A percentile compares a stretch with the other conserved stretches of the same genome.
Conservation (phyloP, 2,329 filamentous ascomycete genomes). For the Fusarium globosum region DNA sequence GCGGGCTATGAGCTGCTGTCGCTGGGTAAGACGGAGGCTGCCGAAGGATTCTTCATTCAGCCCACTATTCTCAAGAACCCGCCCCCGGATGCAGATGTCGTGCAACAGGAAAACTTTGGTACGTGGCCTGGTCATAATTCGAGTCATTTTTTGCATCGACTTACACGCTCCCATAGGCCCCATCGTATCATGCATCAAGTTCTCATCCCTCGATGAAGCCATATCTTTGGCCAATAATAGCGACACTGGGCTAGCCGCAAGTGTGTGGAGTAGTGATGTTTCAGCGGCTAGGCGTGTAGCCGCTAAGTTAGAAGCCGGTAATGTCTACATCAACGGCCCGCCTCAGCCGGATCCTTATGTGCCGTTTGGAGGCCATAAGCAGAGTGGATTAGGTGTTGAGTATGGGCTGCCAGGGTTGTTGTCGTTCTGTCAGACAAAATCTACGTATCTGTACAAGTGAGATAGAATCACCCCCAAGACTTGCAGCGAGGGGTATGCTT, state of each 20-base stretch:
- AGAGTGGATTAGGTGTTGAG: conserved; percentile 4
- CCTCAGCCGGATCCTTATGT: conserved; percentile 1
- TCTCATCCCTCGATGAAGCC: not conserved
- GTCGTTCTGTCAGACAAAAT: conserved; percentile 1
- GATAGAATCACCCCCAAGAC: not conserved
- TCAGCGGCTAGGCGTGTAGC: not conserved
- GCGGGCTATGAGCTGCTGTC: not conserved
- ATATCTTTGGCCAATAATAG: not conserved
- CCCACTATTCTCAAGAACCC: conserved; percentile 3
- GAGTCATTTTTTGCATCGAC: not conserved
- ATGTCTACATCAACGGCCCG: conserved; percentile 11
- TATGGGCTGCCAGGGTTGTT: conserved; percentile 3
- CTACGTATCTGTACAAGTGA: conserved; percentile 2
- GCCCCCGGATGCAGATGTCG: not conserved
- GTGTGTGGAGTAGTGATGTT: not conserved
- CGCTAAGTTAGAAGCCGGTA: not conserved
- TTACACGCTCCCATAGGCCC: not conserved
- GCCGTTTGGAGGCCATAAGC: conserved; percentile 10
- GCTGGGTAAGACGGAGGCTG: not conserved
- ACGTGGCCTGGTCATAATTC: not conserved
- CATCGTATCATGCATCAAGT: conserved; percentile 2
- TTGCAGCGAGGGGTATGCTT: not conserved
- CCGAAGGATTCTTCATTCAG: conserved; percentile 2
- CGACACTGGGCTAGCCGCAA: conserved; percentile 1
- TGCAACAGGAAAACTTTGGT: conserved; percentile 11